Percentiles rank a stretch among this genome's conserved stretches.
Conservation (phyloP, 78 protist genomes). For the Speleostelium caveatum region DNA sequence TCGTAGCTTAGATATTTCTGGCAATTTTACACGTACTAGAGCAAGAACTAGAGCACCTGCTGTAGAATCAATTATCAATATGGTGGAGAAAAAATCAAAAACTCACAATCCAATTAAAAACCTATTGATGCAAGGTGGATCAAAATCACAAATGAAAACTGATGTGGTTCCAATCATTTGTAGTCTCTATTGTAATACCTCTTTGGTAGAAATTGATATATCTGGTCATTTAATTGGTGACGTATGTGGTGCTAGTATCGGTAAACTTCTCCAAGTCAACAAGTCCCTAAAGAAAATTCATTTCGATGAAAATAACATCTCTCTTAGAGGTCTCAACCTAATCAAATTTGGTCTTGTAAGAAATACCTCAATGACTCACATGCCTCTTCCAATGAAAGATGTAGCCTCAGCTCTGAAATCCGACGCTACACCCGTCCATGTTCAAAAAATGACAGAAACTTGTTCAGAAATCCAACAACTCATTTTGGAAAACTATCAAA, state of each 20-base stretch:
- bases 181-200: conserved; percentile 2
- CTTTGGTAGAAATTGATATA: conserved; percentile 45
- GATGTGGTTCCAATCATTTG: conserved; percentile 56
- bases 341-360: conserved; percentile 69
- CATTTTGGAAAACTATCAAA: background rate
- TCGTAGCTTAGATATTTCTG: conserved; percentile 9
- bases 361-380: conserved; percentile 21
- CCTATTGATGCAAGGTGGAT: conserved; percentile 16
- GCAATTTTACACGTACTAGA: conserved; percentile 35
- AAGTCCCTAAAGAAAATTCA: background rate
- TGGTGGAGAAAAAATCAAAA: conserved; percentile 58
- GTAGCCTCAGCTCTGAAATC: conserved; percentile 28
- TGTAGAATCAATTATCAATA: conserved; percentile 44
- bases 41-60: conserved; percentile 4
- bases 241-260: conserved; percentile 57
- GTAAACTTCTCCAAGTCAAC: conserved; percentile 46
- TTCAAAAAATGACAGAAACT: conserved; percentile 15
- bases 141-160: conserved; percentile 48
- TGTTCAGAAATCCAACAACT: conserved; percentile 55
- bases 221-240: conserved; percentile 72
- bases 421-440: background rate
- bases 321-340: conserved; percentile 36
- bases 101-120: conserved; percentile 39
- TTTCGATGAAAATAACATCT: conserved; percentile 66
- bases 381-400: conserved; percentile 79